phyloP scores from a whole-genome alignment of 495 filamentous ascomycete species.

The Apodospora peruviana region DNA sequence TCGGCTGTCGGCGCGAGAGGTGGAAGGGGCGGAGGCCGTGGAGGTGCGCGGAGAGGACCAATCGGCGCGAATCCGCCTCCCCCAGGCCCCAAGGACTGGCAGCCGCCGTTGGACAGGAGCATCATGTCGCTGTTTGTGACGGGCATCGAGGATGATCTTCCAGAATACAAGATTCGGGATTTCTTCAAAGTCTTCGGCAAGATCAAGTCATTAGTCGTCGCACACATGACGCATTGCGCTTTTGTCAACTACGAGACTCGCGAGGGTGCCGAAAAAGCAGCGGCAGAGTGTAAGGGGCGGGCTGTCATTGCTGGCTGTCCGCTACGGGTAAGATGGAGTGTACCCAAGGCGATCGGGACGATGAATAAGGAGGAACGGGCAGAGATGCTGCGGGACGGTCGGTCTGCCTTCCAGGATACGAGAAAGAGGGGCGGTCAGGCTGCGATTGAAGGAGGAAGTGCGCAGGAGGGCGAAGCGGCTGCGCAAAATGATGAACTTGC shows the following conservation, averaged over 20 bases:
- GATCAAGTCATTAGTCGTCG: conserved; percentile 85
- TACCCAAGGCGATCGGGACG: conserved; percentile 82
- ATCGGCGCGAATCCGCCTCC: conserved; percentile 66
- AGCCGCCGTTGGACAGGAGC: conserved; percentile 73
- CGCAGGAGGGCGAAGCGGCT: conserved; percentile 9
- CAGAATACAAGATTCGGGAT: conserved; percentile 81
- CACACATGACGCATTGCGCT: conserved; percentile 92
- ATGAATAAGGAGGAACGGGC: conserved; percentile 78
- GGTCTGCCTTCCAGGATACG: conserved; percentile 44
- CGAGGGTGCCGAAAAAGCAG: conserved; percentile 76
- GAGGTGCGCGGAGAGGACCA: conserved; percentile 46
- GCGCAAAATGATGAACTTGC: conserved; percentile 40
- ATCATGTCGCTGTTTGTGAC: conserved; percentile 92
- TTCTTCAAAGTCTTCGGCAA: conserved; percentile 86
- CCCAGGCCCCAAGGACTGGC: conserved; percentile 72
- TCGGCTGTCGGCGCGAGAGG: conserved; percentile 39
- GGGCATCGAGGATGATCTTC: conserved; percentile 91
- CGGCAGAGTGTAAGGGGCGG: conserved; percentile 78
- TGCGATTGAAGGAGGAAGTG: conserved; percentile 30
- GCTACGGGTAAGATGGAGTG: conserved; percentile 82
- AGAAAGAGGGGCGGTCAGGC: conserved; percentile 28
- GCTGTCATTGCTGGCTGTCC: conserved; percentile 82
- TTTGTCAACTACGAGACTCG: conserved; percentile 90
- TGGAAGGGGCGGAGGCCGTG: conserved; percentile 17
- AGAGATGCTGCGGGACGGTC: conserved; percentile 66